phyloP scores from a whole-genome alignment of 1,284 basidiomycete genomes.

The Boletus sp. region DNA sequence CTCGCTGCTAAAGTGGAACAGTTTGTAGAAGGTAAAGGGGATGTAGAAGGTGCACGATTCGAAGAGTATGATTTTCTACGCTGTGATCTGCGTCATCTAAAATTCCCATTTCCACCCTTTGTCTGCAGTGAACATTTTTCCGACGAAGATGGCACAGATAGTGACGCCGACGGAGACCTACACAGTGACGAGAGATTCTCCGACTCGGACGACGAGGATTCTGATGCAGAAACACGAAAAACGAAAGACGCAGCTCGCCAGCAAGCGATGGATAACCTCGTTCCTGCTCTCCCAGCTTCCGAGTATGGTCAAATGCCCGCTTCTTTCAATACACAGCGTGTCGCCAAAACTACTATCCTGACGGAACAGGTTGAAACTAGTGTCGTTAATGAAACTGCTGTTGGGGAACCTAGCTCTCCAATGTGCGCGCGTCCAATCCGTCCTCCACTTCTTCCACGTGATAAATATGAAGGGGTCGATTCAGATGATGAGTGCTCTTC shows the following conservation, averaged over 20 bases:
- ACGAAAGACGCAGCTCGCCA: conserved; percentile 42
- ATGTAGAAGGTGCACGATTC: conserved; percentile 82
- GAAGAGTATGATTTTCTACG: conserved; percentile 63
- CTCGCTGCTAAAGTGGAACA: conserved; percentile 81
- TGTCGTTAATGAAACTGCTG: conserved; percentile 5
- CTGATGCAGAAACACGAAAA: conserved; percentile 30
- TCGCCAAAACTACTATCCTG: conserved; percentile 48
- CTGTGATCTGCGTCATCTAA: conserved; percentile 7
- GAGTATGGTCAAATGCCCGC: conserved; percentile 82
- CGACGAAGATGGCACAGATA: conserved; percentile 49
- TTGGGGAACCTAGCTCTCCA: conserved; percentile 8
- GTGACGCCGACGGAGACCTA: conserved; percentile 30
- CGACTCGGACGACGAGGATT: conserved; percentile 38
- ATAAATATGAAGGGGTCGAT: conserved; percentile 80
- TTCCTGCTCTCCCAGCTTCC: conserved; percentile 61
- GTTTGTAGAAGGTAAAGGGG: conserved; percentile 86
- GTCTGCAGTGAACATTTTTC: conserved; percentile 53
- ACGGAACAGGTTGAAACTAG: conserved; percentile 39
- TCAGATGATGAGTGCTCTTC: conserved; percentile 73
- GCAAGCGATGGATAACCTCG: conserved; percentile 66
- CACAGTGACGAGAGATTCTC: conserved; percentile 45
- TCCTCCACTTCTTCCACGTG: conserved; percentile 72
- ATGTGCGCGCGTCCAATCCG: conserved; percentile 41
- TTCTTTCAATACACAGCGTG: conserved; percentile 67
- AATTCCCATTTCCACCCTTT: conserved; percentile 3